phyloP scores from a whole-genome alignment of 2,329 filamentous ascomycete species.

The Pseudocercospora eumusae region DNA sequence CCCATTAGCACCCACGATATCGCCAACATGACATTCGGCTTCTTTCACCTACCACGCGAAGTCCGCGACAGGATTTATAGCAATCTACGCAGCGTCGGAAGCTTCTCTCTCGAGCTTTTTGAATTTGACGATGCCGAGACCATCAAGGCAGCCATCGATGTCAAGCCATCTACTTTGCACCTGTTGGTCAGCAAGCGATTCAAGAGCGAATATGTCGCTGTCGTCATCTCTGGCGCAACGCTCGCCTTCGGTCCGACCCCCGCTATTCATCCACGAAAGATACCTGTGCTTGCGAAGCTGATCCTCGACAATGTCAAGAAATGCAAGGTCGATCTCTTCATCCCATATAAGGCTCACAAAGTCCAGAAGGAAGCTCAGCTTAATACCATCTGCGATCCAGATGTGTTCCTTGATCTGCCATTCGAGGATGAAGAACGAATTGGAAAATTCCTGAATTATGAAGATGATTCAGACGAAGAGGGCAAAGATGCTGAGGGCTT shows the following conservation, averaged over 20 bases:
- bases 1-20: not conserved
- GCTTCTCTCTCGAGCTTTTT: not conserved
- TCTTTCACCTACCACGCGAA: not conserved
- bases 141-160: not conserved
- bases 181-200: not conserved
- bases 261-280: not conserved
- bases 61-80: not conserved
- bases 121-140: not conserved
- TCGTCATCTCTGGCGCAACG: not conserved
- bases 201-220: not conserved
- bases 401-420: not conserved
- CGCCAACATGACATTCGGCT: not conserved
- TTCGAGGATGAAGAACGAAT: not conserved
- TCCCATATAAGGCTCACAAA: not conserved
- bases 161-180: not conserved
- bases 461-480: not conserved
- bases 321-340: not conserved
- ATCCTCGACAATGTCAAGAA: not conserved
- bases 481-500: not conserved
- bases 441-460: not conserved
- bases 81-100: not conserved
- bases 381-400: not conserved
- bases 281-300: not conserved
- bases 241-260: not conserved
- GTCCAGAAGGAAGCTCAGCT: not conserved